Percentiles rank a stretch among this genome's conserved stretches.
phyloP scores from a whole-genome alignment of 495 filamentous ascomycete genomes.

The Talaromyces thailandensis region DNA sequence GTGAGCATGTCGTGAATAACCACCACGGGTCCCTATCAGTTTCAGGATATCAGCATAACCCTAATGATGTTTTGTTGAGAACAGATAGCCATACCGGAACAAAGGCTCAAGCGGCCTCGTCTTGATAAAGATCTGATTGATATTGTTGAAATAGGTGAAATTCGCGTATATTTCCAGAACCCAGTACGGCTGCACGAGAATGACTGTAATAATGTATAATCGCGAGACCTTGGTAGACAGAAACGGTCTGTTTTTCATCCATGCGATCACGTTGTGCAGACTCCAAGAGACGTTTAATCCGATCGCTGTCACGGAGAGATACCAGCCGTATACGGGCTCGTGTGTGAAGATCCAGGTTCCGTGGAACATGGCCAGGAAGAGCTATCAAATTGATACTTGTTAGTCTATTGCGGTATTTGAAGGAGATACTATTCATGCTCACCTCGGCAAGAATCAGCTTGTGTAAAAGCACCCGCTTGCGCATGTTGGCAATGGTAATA shows the following conservation, averaged over 20 bases:
- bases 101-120: slow-evolving; percentile 46
- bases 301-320: slow-evolving; percentile 36
- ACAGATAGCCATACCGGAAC: slow-evolving; percentile 23
- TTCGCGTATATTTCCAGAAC: slow-evolving; percentile 40
- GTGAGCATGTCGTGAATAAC: slow-evolving; percentile 41
- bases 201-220: slow-evolving; percentile 31
- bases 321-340: slow-evolving; percentile 35
- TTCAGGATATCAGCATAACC: background rate
- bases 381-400: background rate
- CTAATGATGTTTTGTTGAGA: background rate
- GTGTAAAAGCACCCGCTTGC: slow-evolving; percentile 29
- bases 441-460: slow-evolving; percentile 40
- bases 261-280: slow-evolving; percentile 40
- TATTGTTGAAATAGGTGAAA: slow-evolving; percentile 40
- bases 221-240: slow-evolving; percentile 15
- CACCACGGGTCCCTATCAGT: slow-evolving; percentile 49
- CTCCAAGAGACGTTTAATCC: slow-evolving; percentile 37
- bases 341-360: slow-evolving; percentile 39
- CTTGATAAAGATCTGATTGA: slow-evolving; percentile 38
- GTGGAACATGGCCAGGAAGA: slow-evolving; percentile 17
- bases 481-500: slow-evolving; percentile 35
- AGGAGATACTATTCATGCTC: background rate
- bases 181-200: slow-evolving; percentile 36
- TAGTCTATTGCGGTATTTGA: background rate
- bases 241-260: slow-evolving; percentile 41